Evolutionary conservation across 2,329 filamentous ascomycete species (phyloP), one percentile per base, ranked within the genome.

Genomic region (Dactylellina haptotyla): DNA sequence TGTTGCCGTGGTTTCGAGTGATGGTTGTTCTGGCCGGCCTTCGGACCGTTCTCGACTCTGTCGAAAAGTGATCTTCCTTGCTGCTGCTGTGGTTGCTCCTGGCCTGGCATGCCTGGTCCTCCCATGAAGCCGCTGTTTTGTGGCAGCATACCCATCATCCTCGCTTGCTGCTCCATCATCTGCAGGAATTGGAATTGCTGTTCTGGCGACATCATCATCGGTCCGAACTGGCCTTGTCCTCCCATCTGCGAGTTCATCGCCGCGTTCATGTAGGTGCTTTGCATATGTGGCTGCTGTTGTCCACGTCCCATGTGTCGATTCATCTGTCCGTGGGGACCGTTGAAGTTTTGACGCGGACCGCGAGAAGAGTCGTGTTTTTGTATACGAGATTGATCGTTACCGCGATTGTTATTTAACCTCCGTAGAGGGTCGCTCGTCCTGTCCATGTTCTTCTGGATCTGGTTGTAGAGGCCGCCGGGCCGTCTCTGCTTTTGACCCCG

Each of bases 131-230:
- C 53, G 10, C 41, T 28, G 5, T 39, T 76, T 45, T 78, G 76
- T 8, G 81, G 78, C 78, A 92, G 84, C 78, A 93, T 89, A 62
- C 88, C 87, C 87, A 97, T 92, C 87, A 96, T 91, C 72, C 90
- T 87, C 54, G 91, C 91, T 79, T 96, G 92, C 79, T 96, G 91
- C 81, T 96, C 91, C 75, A 95, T 86, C 83, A 96, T 86, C 43
- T 88, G 85, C 83, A 91, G 89, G 61, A 92, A 84, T 67, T 90
- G 87, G 84, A 91, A 88, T 79, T 94, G 85, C 82, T 92, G 85
- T 82, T 90, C 83, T 80, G 87, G 82, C 81, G 82, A 87, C 84
- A 90, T 86, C 76, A 78, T 77, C 51, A 67, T 65, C 34, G 57
- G 69, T 18, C 75, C 64, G 28, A 73, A 73, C 26, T 63, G 53